phyloP scores from a whole-genome alignment of 352 stramenopile genomes.

The Phytophthora meadii region DNA sequence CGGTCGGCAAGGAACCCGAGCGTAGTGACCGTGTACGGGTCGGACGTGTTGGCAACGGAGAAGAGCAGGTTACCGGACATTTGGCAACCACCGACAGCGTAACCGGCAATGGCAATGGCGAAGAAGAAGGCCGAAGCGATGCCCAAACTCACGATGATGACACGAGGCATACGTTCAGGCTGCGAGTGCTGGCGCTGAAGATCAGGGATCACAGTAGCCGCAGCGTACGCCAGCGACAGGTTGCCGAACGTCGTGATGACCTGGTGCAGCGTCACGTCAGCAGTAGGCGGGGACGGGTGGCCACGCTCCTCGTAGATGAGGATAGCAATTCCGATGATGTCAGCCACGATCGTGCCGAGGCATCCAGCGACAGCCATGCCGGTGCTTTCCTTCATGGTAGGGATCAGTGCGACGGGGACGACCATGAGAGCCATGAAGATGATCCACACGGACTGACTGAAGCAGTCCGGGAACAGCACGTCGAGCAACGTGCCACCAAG shows the following conservation, averaged over 20 bases:
- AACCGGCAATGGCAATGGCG: slow-evolving; percentile 21
- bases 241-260: slow-evolving; percentile 41
- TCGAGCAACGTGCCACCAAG: slow-evolving; percentile 32
- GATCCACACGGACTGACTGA: slow-evolving; percentile 37
- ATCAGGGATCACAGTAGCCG: slow-evolving; percentile 33
- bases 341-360: slow-evolving; percentile 34
- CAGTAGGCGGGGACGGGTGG: slow-evolving; percentile 25
- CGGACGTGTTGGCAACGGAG: slow-evolving; percentile 25
- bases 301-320: slow-evolving; percentile 26
- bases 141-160: slow-evolving; percentile 32
- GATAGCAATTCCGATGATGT: slow-evolving; percentile 32
- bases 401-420: slow-evolving; percentile 32
- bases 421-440: slow-evolving; percentile 39
- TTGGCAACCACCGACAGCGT: slow-evolving; percentile 27
- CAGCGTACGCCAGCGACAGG: slow-evolving; percentile 37
- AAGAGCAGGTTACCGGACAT: slow-evolving; percentile 41
- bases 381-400: slow-evolving; percentile 36
- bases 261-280: slow-evolving; percentile 26
- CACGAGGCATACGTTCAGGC: slow-evolving; percentile 36
- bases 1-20: slow-evolving; percentile 28
- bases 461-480: slow-evolving; percentile 37
- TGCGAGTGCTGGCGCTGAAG: slow-evolving; percentile 37
- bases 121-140: slow-evolving; percentile 31
- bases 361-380: slow-evolving; percentile 33
- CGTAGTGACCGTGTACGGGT: slow-evolving; percentile 23